Evolutionary conservation across 2,329 filamentous ascomycete genomes (phyloP), one percentile per base, ranked within the genome.

Genomic region (Coleophoma eucalyptorum): DNA sequence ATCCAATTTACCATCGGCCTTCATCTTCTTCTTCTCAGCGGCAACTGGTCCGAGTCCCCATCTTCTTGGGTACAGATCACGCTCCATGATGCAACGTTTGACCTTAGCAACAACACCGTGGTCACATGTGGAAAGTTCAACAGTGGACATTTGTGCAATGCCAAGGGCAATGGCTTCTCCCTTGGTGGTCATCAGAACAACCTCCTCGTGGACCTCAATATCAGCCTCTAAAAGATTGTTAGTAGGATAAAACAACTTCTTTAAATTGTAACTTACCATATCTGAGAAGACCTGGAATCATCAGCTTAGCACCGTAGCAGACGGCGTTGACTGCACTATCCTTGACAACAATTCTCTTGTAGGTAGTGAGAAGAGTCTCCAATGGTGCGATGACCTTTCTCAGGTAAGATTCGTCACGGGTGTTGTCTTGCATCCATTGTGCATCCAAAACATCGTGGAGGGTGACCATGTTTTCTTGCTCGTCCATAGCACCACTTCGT

Each of bases 31-130:
- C 86, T 99, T 99, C 81, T 97, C 91, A 45, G 87, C 75, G 46
- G 94, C 94, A 54, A 93, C 86, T 48, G 94, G 93, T 55, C 94
- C 94, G 67, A 97, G 83, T 60, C 94, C 94, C 94, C 94, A 99
- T 78, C 93, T 81, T 70, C 91, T 83, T 57, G 94, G 94, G 81
- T 99, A 99, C 53, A 97, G 80, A 69, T 97, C 94, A 64, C 94
- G 89, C 80, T 99, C 94, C 94, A 99, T 99, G 72, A 99, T 99
- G 73, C 92, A 96, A 65, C 94, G 87, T 86, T 99, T 99, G 69
- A 99, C 90, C 80, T 97, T 97, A 63, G 94, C 94, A 53, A 97
- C 93, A 52, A 97, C 91, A 63, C 94, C 94, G 73, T 99, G 94
- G 68, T 97, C 92, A 73, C 94, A 97, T 33, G 91, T 93, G 31